These are phyloP conservation scores for Centella asiatica DNA, from an alignment of 129 eudicot genomes.

Conservation along the genomic window DNA sequence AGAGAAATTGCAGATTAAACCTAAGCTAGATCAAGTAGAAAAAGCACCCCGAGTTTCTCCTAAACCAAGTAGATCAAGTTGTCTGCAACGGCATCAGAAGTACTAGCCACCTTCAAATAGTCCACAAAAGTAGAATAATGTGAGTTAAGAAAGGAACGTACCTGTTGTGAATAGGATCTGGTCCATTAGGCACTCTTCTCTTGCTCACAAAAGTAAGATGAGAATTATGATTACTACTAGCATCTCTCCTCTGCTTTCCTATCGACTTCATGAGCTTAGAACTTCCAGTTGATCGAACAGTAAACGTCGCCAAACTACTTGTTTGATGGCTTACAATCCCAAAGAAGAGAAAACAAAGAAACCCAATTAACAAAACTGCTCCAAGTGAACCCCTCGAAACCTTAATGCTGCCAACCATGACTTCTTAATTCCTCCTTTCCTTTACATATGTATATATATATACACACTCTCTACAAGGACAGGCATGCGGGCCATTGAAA, in stretches of 20 bases:
- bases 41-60: too few species aligned
- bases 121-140: too few species aligned
- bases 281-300: constrained; percentile 23
- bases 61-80: too few species aligned
- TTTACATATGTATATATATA: constrained; percentile 18
- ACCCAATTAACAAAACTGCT: constrained; percentile 32
- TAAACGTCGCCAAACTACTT: constrained; percentile 9
- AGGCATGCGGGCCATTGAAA: constrained; percentile 19
- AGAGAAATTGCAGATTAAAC: too few species aligned
- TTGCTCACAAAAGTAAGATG: constrained; percentile 57
- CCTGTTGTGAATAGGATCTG: constrained; percentile 98
- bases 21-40: too few species aligned
- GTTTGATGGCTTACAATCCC: constrained; percentile 22
- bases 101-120: too few species aligned
- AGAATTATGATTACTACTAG: constrained; percentile 6
- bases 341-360: constrained; percentile 42
- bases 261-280: constrained; percentile 16
- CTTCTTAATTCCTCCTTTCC: constrained; percentile 4
- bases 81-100: too few species aligned
- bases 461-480: constrained; percentile 25
- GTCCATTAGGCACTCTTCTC: constrained; percentile 89
- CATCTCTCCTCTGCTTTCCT: constrained; percentile 25
- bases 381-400: constrained; percentile 26
- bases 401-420: constrained; percentile 30
- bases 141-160: constrained; percentile 20